Percentiles rank a stretch among this genome's conserved stretches.
phyloP scores from a whole-genome alignment of 164 flowering plant species.

The Berberis vulgaris region DNA sequence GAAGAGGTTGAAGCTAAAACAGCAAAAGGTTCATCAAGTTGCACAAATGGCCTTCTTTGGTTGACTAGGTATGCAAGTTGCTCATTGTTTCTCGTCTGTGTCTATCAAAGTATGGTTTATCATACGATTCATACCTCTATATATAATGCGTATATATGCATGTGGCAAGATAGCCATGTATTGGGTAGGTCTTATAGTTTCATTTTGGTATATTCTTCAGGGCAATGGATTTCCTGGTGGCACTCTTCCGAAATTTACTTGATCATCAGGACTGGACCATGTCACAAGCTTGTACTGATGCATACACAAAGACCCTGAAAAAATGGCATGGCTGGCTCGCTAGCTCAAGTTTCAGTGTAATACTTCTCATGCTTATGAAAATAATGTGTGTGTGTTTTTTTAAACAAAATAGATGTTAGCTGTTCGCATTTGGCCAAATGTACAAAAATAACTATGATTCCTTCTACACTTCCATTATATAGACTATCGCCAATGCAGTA shows the following conservation, averaged over 20 bases:
- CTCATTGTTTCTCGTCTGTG: constrained; percentile 1
- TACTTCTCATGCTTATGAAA: constrained; percentile 3
- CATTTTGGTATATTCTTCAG: constrained; percentile 20
- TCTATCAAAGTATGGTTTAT: too few species aligned
- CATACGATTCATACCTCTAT: too few species aligned
- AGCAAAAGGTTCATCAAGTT: constrained; percentile 81
- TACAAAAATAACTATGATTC: too few species aligned
- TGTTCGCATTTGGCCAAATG: too few species aligned
- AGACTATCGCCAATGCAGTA: too few species aligned
- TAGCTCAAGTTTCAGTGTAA: constrained; percentile 35
- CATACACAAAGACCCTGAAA: constrained; percentile 78
- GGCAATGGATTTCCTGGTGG: constrained; percentile 73
- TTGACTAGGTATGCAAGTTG: constrained; percentile 66
- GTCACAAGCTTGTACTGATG: constrained; percentile 71
- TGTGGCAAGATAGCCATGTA: too few species aligned
- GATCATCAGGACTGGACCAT: constrained; percentile 55
- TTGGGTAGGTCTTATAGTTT: background rate
- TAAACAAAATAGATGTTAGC: background rate
- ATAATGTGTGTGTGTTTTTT: background rate
- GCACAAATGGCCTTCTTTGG: constrained; percentile 97
- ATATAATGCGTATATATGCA: too few species aligned
- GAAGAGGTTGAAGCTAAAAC: constrained; percentile 72
- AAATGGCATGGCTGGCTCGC: constrained; percentile 90
- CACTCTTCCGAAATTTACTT: constrained; percentile 41
- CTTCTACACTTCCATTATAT: too few species aligned